phyloP scores from a whole-genome alignment of 139 green algal species.

The Picochlorum sp. region DNA sequence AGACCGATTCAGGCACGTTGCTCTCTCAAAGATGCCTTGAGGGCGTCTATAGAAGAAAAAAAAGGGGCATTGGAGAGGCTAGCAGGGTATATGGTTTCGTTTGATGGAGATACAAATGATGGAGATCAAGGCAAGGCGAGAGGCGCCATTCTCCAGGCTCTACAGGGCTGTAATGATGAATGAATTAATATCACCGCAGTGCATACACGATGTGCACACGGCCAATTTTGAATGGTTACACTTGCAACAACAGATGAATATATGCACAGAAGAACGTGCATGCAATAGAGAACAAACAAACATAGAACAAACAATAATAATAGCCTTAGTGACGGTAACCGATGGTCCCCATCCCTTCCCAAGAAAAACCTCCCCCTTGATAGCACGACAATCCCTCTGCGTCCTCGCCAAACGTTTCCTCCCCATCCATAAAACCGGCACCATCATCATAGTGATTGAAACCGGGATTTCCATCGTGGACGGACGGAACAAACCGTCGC shows the following conservation, averaged over 20 bases:
- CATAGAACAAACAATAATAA: too few relatives aligned
- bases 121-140: neutral
- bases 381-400: neutral
- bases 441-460: slow-evolving; percentile 12
- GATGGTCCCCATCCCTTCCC: too few relatives aligned
- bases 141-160: neutral
- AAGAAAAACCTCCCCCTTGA: too few relatives aligned
- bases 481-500: neutral
- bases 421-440: neutral
- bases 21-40: slow-evolving; percentile 13
- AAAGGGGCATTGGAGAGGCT: neutral
- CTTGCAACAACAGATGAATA: too few relatives aligned
- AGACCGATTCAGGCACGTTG: slow-evolving; percentile 36
- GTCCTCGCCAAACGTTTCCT: neutral
- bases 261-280: too few relatives aligned
- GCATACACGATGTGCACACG: too few relatives aligned
- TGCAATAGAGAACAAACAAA: too few relatives aligned
- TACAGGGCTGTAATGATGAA: too few relatives aligned
- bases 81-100: neutral
- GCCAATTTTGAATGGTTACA: too few relatives aligned
- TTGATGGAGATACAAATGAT: neutral
- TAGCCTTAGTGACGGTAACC: too few relatives aligned
- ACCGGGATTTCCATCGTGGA: neutral
- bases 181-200: too few relatives aligned
- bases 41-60: neutral